Evolutionary conservation across 176 grass and related monocot species (phyloP), one percentile per base, ranked within the genome.

Genomic region (Hordeum marinum): DNA sequence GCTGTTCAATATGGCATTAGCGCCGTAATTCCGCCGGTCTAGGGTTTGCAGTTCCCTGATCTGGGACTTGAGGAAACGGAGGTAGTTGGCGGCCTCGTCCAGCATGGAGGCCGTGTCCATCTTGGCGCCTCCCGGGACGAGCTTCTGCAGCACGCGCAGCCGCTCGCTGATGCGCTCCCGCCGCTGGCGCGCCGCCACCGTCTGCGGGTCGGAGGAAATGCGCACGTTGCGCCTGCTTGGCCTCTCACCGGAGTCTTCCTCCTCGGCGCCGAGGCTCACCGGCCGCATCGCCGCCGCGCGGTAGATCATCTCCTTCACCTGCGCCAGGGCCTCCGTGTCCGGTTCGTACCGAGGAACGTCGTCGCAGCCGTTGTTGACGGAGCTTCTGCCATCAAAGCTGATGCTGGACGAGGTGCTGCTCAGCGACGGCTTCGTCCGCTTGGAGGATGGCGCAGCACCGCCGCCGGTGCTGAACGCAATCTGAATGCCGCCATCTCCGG

Each of bases 61-160:
- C 84, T 93, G 91, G 4, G 89, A 84, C 84, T 93, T 90, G 65
- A 96, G 91, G 82, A 93, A 96, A 18, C 92, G 92, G 17, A 96
- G 89, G 92, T 96, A 96, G 74, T 85, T 96, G 58, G 89, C 91
- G 18, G 94, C 94, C 84, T 96, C 94, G 68, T 96, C 94, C 25
- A 96, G 94, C 94, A 96, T 96, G 45, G 94, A 96, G 2, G 94
- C 94, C 4, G 94, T 96, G 82, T 96, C 94, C 91, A 96, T 91
- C 91, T 93, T 96, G 78, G 41, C 83, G 11, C 94, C 94, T 2
- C 94, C 91, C 2, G 94, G 94, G 26, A 96, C 94, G 26, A 96
- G 91, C 84, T 90, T 91, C 85, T 96, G 94, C 77, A 96, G 83
- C 42, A 84, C 87, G 81, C 91, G 89, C 32, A 96, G 89, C 35